These are phyloP conservation scores for Clonostachys solani DNA, from an alignment of 2,329 filamentous ascomycete genomes.

Conservation along the genomic window DNA sequence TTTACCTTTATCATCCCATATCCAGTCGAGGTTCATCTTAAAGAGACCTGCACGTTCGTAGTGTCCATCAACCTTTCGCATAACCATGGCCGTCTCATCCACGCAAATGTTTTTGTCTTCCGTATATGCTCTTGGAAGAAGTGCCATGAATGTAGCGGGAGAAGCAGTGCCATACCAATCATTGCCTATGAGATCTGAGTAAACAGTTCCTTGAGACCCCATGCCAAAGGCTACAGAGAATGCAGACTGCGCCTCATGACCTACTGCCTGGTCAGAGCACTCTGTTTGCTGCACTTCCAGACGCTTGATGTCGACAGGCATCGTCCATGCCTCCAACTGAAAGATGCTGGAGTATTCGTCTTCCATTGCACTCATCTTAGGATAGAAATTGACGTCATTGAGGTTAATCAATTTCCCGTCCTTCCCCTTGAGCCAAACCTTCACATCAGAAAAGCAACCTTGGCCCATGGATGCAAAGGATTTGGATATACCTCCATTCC, in stretches of 20 bases:
- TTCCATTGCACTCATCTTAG: not conserved
- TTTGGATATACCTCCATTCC: not conserved
- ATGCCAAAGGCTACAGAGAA: not conserved
- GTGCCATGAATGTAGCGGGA: not conserved
- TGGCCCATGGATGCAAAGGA: not conserved
- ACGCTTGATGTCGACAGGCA: not conserved
- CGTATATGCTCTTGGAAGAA: not conserved
- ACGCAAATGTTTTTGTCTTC: fast-evolving
- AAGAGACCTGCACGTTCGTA: not conserved
- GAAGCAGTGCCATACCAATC: not conserved
- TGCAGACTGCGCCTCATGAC: not conserved
- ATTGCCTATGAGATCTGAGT: not conserved
- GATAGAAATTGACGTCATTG: not conserved
- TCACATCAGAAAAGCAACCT: not conserved
- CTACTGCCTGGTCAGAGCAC: not conserved
- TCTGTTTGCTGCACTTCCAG: not conserved
- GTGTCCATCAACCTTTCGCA: not conserved
- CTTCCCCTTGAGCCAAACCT: not conserved
- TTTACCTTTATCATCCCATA: not conserved
- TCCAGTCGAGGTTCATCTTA: not conserved
- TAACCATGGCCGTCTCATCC: not conserved
- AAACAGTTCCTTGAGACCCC: not conserved
- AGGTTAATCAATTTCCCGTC: not conserved
- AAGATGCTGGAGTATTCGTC: not conserved
- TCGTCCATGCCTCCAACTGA: not conserved